phyloP scores from a whole-genome alignment of 2,329 filamentous ascomycete species.

The Stemphylium lycopersici region DNA sequence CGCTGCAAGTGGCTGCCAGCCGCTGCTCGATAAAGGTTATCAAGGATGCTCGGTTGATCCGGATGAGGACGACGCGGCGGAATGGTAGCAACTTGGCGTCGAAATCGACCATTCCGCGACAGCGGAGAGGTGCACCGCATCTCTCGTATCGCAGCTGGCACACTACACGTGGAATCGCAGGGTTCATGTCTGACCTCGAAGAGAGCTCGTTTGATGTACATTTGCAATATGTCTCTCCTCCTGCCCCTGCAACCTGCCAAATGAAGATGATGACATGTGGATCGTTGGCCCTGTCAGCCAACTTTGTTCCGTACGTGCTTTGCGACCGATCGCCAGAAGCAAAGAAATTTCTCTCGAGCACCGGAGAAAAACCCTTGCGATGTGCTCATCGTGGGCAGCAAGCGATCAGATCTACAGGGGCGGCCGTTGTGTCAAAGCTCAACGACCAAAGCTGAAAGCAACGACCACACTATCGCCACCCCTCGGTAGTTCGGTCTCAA shows the following conservation, averaged over 20 bases:
- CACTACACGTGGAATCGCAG: conserved; percentile 40
- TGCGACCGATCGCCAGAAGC: conserved; percentile 5
- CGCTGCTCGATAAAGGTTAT: conserved; percentile 17
- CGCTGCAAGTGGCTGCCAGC: conserved; percentile 20
- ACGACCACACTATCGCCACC: conserved; percentile 23
- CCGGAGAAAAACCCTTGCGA: conserved; percentile 10
- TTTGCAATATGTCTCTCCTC: conserved; percentile 34
- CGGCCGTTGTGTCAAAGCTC: conserved; percentile 25
- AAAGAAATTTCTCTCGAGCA: conserved; percentile 6
- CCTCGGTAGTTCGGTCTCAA: conserved; percentile 20
- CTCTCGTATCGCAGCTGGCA: conserved; percentile 24
- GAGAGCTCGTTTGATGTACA: conserved; percentile 33
- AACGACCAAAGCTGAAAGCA: conserved; percentile 17
- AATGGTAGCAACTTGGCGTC: conserved; percentile 20
- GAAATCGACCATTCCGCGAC: conserved; percentile 24
- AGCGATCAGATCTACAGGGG: conserved; percentile 32
- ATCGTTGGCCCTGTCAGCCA: conserved; percentile 1
- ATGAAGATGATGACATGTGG: conserved; percentile 9
- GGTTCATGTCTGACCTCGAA: conserved; percentile 28
- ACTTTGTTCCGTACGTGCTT: conserved; percentile 4
- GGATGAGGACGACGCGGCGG: conserved; percentile 22
- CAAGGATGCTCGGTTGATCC: conserved; percentile 22
- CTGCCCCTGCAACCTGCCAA: conserved; percentile 25
- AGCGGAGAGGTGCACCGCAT: conserved; percentile 15
- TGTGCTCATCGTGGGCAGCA: conserved; percentile 15